Evolutionary conservation across 176 grass and related monocot genomes (phyloP).

Genomic region (Cenchrus purpureus): DNA sequence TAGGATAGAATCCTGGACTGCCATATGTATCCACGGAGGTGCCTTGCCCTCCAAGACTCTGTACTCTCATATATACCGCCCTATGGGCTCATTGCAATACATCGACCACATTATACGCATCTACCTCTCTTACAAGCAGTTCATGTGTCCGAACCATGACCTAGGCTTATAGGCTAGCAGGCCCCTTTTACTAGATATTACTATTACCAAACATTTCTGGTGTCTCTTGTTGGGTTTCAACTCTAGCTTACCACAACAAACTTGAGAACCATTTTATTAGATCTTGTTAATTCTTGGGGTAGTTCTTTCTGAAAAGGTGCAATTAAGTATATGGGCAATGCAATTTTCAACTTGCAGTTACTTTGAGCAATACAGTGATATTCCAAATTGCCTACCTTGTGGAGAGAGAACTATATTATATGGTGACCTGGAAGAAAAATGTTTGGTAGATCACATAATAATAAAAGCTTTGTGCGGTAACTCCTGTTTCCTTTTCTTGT

Average conservation of each 20-base stretch:
- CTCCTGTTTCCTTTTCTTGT: constrained; percentile 23
- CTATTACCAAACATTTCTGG: not conserved
- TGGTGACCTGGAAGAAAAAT: constrained; percentile 9
- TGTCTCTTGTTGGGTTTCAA: not conserved
- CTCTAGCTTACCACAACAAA: not conserved
- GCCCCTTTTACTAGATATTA: not conserved
- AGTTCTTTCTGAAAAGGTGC: not conserved
- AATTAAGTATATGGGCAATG: not conserved
- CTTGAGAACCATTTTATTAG: constrained; percentile 12
- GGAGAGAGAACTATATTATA: constrained; percentile 4
- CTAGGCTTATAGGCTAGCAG: not conserved
- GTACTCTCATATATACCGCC: no score
- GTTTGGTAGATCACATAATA: constrained; percentile 34
- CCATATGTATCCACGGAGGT: no score
- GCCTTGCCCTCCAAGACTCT: no score
- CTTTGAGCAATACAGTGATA: not conserved
- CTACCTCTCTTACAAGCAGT: not conserved
- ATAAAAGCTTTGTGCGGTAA: constrained; percentile 39
- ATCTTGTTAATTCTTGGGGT: constrained; percentile 4
- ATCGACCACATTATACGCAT: no score
- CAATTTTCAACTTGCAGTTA: constrained; percentile 18
- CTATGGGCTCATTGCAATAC: no score
- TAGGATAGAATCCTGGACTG: no score
- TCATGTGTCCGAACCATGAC: not conserved
- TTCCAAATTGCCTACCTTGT: constrained; percentile 5